phyloP scores from a whole-genome alignment of 352 stramenopile genomes.

The Pythium phragmiticola region DNA sequence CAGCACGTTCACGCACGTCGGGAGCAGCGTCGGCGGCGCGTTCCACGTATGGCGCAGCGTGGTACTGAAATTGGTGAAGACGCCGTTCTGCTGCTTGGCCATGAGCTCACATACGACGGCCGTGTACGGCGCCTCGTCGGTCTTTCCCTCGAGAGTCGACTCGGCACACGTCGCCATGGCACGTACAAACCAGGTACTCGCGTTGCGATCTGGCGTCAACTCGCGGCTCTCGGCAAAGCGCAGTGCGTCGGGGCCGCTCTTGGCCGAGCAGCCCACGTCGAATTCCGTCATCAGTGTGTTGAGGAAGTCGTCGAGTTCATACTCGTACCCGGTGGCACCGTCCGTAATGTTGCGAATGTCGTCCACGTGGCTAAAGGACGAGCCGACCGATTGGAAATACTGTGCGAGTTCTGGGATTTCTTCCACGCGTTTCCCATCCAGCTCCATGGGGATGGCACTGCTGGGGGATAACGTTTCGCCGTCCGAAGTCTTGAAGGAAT shows the following conservation, averaged over 20 bases:
- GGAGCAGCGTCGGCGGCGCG: conserved; percentile 39
- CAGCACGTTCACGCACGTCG: conserved; percentile 54
- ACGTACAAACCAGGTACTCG: conserved; percentile 45
- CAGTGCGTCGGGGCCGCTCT: conserved; percentile 34
- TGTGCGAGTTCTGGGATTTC: conserved; percentile 23
- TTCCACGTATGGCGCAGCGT: conserved; percentile 58
- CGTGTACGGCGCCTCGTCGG: conserved; percentile 42
- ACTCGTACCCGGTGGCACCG: conserved; percentile 32
- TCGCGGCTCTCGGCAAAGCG: conserved; percentile 42
- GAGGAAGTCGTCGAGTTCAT: conserved; percentile 59
- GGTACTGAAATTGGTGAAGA: conserved; percentile 72
- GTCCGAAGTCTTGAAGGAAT: conserved; percentile 24
- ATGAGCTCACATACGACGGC: conserved; percentile 69
- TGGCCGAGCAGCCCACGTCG: conserved; percentile 39
- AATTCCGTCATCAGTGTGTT: conserved; percentile 59
- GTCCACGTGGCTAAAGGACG: conserved; percentile 41
- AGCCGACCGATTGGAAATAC: conserved; percentile 26
- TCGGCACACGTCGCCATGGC: conserved; percentile 52
- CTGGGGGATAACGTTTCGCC: conserved; percentile 17
- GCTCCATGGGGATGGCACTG: conserved; percentile 35
- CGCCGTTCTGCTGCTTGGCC: conserved; percentile 63
- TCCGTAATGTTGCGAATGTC: conserved; percentile 29
- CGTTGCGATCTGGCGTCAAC: conserved; percentile 41
- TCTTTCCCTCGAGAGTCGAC: conserved; percentile 42
- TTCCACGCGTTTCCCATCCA: conserved; percentile 28